Evolutionary conservation across 2,329 filamentous ascomycete species (phyloP), one percentile per base, ranked within the genome.

Genomic region (Neopestalotiopsis sp.): DNA sequence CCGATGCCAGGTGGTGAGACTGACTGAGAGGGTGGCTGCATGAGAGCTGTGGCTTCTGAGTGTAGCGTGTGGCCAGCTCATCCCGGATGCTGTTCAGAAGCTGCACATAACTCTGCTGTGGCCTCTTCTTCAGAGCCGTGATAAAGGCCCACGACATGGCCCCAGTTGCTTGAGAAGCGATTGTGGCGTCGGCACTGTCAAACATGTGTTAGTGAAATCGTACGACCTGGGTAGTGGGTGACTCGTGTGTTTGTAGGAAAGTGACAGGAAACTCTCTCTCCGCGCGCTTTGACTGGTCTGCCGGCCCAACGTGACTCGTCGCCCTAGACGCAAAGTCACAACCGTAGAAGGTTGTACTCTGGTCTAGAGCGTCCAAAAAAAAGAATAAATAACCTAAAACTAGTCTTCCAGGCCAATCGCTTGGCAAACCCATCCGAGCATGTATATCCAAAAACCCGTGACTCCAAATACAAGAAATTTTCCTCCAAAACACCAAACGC

Each of bases 61-160:
- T 87, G 80, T 99, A 99, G 80, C 97, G 96, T 52, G 89, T 89
- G 73, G 92, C 85, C 69, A 99, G 85, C 77, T 98, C 91, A 68
- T 97, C 95, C 69, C 96, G 93, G 76, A 99, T 95, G 81, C 91
- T 97, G 86, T 98, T 98, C 74, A 99, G 88, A 69, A 99, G 85
- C 84, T 98, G 91, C 65, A 98, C 93, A 78, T 99, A 99, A 83
- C 92, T 97, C 84, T 98, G 96, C 79, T 97, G 92, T 0, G 94
- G 94, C 78, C 97, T 97, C 84, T 95, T 94, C 85, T 93, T 95
- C 77, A 98, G 87, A 24, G 95, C 92, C 1, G 88, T 90, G 80
- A 99, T 96, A 80, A 99, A 99, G 2, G 96, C 96, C 90, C 93
- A 98, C 3, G 94, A 97, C 96, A 99, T 98, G 80, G 96, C 96